Evolutionary conservation across 1,284 basidiomycete species (phyloP), one percentile per base, ranked within the genome.

Genomic region (Leccinum subfulvum): DNA sequence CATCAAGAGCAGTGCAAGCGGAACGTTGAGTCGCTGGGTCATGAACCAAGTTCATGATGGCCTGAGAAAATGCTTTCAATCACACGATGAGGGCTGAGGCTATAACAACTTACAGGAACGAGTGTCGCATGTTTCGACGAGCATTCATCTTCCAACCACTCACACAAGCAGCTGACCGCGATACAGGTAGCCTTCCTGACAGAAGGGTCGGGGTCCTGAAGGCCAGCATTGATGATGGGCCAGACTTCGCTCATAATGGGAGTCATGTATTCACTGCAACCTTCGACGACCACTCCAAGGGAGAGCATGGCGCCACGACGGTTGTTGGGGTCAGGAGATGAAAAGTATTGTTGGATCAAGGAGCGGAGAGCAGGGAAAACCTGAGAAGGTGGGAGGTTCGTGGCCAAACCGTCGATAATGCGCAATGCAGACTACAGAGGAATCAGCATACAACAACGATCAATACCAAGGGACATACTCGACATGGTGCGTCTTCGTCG

Each of bases 181-280:
- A 97, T 88, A 76, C 97, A 98, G 16, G 94, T 91, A 4, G 97
- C 97, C 76, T 97, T 97, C 72, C 97, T 86, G 57, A 99, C 97
- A 35, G 87, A 84, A 16, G 91, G 82, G 72, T 98, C 94, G 44
- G 78, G 75, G 74, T 99, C 97, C 63, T 84, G 85, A 57, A 99
- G 86, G 68, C 97, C 96, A 57, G 87, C 83, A 76, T 98, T 94
- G 69, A 99, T 90, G 65, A 97, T 84, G 1, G 96, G 95, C 97
- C 97, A 99, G 55, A 99, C 89, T 70, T 94, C 85, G 69, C 80
- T 80, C 84, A 99, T 94, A 71, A 96, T 86, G 6, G 97, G 95
- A 37, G 94, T 94, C 84, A 99, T 98, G 80, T 84, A 99, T 80
- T 99, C 95, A 77, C 93, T 95, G 82, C 97, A 98, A 26, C 97